Base-by-base conservation (phyloP, 2,329 filamentous ascomycete genomes). In the Zasmidium angulare region DNA sequence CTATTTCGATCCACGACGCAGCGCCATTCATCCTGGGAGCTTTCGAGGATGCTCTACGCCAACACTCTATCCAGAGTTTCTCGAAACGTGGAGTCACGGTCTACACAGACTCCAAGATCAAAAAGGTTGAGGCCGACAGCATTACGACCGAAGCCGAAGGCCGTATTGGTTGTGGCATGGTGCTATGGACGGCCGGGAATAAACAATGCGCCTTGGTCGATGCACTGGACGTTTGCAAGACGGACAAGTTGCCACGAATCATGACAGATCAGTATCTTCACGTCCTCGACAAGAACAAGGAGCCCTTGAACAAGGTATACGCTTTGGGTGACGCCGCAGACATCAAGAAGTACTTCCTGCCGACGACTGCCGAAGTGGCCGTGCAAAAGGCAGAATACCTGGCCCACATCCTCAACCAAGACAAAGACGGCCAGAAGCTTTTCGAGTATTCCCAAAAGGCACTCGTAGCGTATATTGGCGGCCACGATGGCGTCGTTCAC, bases 1-100 rank as follows among this genome's bases (percentile, higher is more conserved):
- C 61, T 9, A 76, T 80, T 49, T 71, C 72, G 2, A 76, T 80
- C 52, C 76, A 79, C 60, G 78, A 79, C 62, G 75, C 62, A n/a
- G 59, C 61, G n/a, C 62, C 60, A 0, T 60, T 56, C 50, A 66
- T 67, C 21, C 55, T 67, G 0, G 65, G 62, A 14, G 60, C 62
- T 17, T 80, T 78, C 51, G 78, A 79, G 55, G 64, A 71, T 2
- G 73, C 72, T 11, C 65, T 80, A n/a, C 70, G 73, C 22, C 71
- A 78, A n/a, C 78, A 80, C 57, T 77, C 78, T 1, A 72, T 74
- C 23, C 58, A 71, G 24, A 73, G 70, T 14, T 70, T 80, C 51
- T 60, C 71, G 3, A 70, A 72, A 53, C 71, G 76, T 29, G 64
- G 71, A 12, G 71, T 80, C 14, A 66, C 74, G 29, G 69, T 79